phyloP scores from a whole-genome alignment of 305 asterid species.

The Fraxinus floribunda region DNA sequence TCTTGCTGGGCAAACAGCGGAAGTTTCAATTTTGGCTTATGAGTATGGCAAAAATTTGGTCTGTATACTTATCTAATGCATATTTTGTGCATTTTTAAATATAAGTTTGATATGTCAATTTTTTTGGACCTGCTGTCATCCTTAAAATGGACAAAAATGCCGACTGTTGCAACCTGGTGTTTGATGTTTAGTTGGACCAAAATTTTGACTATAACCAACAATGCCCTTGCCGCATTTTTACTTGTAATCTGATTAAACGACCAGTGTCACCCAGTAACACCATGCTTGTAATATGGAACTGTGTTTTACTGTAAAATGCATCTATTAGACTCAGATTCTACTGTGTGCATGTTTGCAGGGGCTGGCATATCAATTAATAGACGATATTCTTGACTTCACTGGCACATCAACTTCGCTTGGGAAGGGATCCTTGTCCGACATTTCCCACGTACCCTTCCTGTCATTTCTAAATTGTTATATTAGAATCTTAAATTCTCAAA shows the following conservation, averaged over 20 bases:
- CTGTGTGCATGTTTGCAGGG: conserved; percentile 49
- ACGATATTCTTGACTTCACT: conserved; percentile 92
- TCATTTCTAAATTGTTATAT: conserved; percentile 6
- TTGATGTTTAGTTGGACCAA: not conserved
- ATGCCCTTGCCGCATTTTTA: not conserved
- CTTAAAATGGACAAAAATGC: not conserved
- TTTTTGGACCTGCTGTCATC: not conserved
- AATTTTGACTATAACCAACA: not conserved
- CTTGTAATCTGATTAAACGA: not conserved
- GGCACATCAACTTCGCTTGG: conserved; percentile 90
- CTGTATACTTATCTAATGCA: conserved; percentile 17
- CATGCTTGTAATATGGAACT: not conserved
- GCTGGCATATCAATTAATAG: conserved; percentile 86
- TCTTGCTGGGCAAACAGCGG: conserved; percentile 88
- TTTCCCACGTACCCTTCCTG: conserved; percentile 67
- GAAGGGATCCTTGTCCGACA: conserved; percentile 85
- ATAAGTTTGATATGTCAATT: not conserved
- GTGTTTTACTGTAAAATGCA: not conserved
- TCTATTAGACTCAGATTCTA: not conserved
- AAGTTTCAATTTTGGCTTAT: conserved; percentile 80
- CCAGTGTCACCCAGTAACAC: not conserved
- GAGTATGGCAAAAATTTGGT: conserved; percentile 97
- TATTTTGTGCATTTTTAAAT: not conserved
- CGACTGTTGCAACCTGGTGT: not conserved
- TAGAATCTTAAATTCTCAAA: not conserved